Conservation (phyloP, 192 early-diverging fungal genomes). For the Kickxella alabastrina region DNA sequence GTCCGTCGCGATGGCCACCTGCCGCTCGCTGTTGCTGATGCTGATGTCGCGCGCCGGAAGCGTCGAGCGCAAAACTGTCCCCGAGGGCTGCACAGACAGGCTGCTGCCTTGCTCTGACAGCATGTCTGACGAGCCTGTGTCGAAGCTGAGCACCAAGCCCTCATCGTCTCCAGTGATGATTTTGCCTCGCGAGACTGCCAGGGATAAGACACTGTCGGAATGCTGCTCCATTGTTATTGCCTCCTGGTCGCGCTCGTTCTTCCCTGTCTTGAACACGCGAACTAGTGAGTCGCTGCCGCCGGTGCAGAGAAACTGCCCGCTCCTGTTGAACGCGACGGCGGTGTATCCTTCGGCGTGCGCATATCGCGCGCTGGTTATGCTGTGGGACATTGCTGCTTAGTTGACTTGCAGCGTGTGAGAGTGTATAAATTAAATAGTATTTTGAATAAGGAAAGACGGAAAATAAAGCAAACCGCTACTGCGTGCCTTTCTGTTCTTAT, state of each 20-base stretch:
- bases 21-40: slow-evolving; percentile 35
- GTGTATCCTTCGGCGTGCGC: slow-evolving; percentile 50
- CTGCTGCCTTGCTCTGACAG: too few relatives aligned
- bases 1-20: slow-evolving; percentile 46
- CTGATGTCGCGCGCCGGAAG: slow-evolving; percentile 47
- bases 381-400: slow-evolving; percentile 8
- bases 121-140: slow-evolving; percentile 6
- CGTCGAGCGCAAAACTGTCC: slow-evolving; percentile 37
- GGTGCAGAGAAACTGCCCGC: slow-evolving; percentile 31
- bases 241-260: slow-evolving; percentile 35
- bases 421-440: background rate
- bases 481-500: background rate
- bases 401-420: too few relatives aligned
- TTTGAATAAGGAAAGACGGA: background rate
- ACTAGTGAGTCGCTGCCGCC: slow-evolving; percentile 46
- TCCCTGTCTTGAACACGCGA: slow-evolving; percentile 32
- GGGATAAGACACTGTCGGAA: slow-evolving; percentile 28
- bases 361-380: slow-evolving; percentile 28
- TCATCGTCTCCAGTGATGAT: slow-evolving; percentile 44
- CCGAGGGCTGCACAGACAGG: slow-evolving; percentile 22
- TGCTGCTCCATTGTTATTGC: slow-evolving; percentile 47
- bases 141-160: slow-evolving; percentile 33
- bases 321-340: slow-evolving; percentile 26
- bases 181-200: slow-evolving; percentile 32
- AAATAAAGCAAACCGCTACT: background rate